Evolutionary conservation across 2,329 filamentous ascomycete genomes (phyloP), one percentile per base, ranked within the genome.

Genomic region (Nigrograna mackinnonii): DNA sequence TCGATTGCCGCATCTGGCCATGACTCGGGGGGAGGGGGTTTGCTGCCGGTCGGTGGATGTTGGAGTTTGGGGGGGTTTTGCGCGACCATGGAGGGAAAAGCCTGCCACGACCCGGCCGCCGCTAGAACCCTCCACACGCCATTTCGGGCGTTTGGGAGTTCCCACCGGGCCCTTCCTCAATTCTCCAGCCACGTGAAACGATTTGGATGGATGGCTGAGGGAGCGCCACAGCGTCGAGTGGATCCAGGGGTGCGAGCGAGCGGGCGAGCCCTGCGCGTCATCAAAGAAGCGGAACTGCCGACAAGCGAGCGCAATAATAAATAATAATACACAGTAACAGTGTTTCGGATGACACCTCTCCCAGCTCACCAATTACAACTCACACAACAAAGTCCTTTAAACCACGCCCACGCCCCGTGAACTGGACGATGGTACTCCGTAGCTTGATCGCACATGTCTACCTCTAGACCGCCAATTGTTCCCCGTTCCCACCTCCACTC

Each of bases 181-280:
- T 53, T 35, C 43, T 48, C 48, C 46, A 53, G 57, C 62, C 62
- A 66, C 62, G 61, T 64, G 60, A 65, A 62, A 63, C 55, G 52
- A 52, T 43, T 41, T 49, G 43, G 46, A 46, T 50, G 50, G 44
- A 49, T 50, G 53, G 45, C 46, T 47, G 28, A 48, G 45, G 53
- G 57, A 53, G 56, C 58, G 6, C 12, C 54, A 53, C 20, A 18
- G 17, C 41, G 28, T 22, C 26, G 17, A 44, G 55, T 56, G 54
- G 58, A 51, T 43, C 51, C 56, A 59, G 55, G 58, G 57, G 52
- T 9, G 9, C 7, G 9, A 9, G n/a, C 24, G 9, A n/a, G 9
- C 46, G 41, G 43, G 13, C 20, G n/a, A n/a, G 44, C 36, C 17
- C 58, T 66, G 61, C 60, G 58, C 57, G 58, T 63, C 62, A 64